A percentile compares a stretch with the other conserved stretches of the same genome.
Evolutionary conservation across 148 eudicot genomes (phyloP).

Genomic region (Diospyros kaki): DNA sequence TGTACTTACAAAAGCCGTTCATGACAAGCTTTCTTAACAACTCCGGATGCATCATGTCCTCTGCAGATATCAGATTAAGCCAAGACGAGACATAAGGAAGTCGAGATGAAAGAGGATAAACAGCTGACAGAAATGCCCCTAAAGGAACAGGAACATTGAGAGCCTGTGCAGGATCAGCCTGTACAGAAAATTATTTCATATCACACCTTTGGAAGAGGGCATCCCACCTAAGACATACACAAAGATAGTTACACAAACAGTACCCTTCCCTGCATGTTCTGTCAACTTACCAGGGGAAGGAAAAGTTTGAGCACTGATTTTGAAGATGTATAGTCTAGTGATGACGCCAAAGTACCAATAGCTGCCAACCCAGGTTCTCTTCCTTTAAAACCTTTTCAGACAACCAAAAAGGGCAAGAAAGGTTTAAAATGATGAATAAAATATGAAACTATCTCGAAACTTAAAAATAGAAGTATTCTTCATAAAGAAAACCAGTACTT

Average conservation of each 20-base stretch:
- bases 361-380: constrained; percentile 75
- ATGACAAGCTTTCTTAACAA: constrained; percentile 78
- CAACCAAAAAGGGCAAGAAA: not conserved
- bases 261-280: not conserved
- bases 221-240: not conserved
- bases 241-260: not conserved
- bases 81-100: constrained; percentile 87
- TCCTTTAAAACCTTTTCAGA: constrained; percentile 59
- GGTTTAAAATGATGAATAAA: not conserved
- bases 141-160: constrained; percentile 97
- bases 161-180: constrained; percentile 97
- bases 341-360: constrained; percentile 83
- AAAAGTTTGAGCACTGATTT: constrained; percentile 86
- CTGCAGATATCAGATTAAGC: constrained; percentile 88
- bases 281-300: constrained; percentile 76
- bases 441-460: no score
- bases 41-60: constrained; percentile 97
- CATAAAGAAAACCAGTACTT: not conserved
- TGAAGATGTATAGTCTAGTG: constrained; percentile 90
- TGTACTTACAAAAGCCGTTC: constrained; percentile 84
- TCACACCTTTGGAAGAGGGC: not conserved
- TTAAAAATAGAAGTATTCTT: not conserved
- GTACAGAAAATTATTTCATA: constrained; percentile 18
- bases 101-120: constrained; percentile 83
- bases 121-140: constrained; percentile 82